Evolutionary conservation across 2,329 filamentous ascomycete species (phyloP), one percentile per base, ranked within the genome.

Genomic region (Gnomoniopsis smithogilvyi): DNA sequence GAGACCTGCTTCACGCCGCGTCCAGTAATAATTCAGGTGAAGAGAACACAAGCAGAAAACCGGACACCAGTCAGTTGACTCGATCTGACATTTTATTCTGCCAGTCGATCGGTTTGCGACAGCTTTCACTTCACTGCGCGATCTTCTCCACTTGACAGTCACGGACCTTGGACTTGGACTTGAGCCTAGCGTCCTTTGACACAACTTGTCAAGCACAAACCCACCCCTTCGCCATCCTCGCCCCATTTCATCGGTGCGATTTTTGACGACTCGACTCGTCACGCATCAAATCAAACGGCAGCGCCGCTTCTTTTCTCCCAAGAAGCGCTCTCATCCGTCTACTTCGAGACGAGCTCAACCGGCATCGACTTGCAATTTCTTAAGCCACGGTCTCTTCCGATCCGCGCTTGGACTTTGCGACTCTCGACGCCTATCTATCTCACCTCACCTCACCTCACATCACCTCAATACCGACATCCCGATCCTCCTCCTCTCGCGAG

Each of bases 351-450:
- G 21, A 21, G 19, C 45, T 19, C 52, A n/a, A 10, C 43, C 17
- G 22, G 51, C 36, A 24, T 54, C 52, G 15, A 54, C 26, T 34
- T 30, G 14, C 21, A 15, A 19, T 7, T 43, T 8, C 26, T 30
- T 21, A 17, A n/a, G 30, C 51, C 60, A 54, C 51, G 56, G 49
- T 53, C 43, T 22, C 38, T 52, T 51, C 21, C 52, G 36, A 46
- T 48, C 54, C 47, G 59, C 54, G 59, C 56, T 56, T 58, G 48
- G 51, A 51, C 46, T 50, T 21, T 30, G 26, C 26, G 26, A 30
- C 26, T 30, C 26, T 30, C 26, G 26, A 30, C 26, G 26, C 26
- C 26, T 8, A 30, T 8, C 26, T 8, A 8, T 30, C 8, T 8
- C 26, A 30, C 26, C 26, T 30, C 26, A 30, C 26, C n/a, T n/a